Evolutionary conservation across 2,329 filamentous ascomycete species (phyloP).

Genomic region (Arthrocladium fulminans): DNA sequence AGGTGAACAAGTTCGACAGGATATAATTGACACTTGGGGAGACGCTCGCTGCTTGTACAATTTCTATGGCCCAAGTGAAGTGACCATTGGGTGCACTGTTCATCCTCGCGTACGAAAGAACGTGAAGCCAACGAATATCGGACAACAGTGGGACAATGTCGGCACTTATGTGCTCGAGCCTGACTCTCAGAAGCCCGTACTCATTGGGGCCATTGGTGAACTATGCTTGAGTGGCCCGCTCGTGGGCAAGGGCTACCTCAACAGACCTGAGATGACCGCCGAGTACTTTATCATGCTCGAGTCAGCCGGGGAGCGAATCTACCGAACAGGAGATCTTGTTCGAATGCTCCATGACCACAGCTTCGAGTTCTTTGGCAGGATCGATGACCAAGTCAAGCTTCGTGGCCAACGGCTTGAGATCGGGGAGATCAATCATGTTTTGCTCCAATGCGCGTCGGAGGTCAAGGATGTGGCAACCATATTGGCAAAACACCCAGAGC

Average conservation of each 20-base stretch:
- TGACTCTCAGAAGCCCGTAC: constrained; percentile 59
- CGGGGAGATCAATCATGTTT: constrained; percentile 80
- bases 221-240: constrained; percentile 79
- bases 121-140: constrained; percentile 81
- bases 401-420: constrained; percentile 83
- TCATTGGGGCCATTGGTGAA: constrained; percentile 74
- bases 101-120: constrained; percentile 69
- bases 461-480: constrained; percentile 67
- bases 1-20: constrained; percentile 77
- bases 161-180: constrained; percentile 69
- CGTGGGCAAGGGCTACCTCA: constrained; percentile 83
- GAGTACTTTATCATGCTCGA: constrained; percentile 64
- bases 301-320: constrained; percentile 54
- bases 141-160: constrained; percentile 76
- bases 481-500: constrained; percentile 60
- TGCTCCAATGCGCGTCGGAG: constrained; percentile 50
- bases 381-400: constrained; percentile 87
- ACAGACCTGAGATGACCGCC: constrained; percentile 64
- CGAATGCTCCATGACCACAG: constrained; percentile 69
- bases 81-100: constrained; percentile 88
- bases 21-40: constrained; percentile 82
- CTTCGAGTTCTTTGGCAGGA: constrained; percentile 79
- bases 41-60: constrained; percentile 76
- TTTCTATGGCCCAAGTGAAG: constrained; percentile 84
- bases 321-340: constrained; percentile 83